Base-by-base conservation (phyloP, 139 green algal genomes). In the Picochlorum sp. region DNA sequence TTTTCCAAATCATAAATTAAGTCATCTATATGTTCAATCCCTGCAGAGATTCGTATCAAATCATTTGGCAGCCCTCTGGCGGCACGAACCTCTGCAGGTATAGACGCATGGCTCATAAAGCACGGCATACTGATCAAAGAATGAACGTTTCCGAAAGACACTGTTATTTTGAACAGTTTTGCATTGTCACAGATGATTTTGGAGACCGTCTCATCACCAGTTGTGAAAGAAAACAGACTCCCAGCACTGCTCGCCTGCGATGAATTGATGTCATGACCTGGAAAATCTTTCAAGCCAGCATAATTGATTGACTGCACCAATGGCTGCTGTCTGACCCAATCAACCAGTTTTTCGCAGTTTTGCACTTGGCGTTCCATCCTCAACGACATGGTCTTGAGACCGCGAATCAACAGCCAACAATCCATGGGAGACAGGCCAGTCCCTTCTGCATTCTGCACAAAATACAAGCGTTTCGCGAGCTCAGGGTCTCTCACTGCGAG, bases 21-120 rank as follows among this genome's bases (percentile, higher is more conserved):
- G 65, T 98, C 92, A 0, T 82, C 75, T 1, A 71, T 58, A 69
- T 95, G 79, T 65, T 97, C 92, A 54, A 98, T 95, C 34, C 93
- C 92, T 4, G 70, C 81, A 16, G 61, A 93, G 54, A 98, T 95
- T 49, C 94, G 78, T 3, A 99, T 84, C 15, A 99, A 80, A 69
- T 98, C 94, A 57, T 98, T 86, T 1, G 89, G 83, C 50, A 99
- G 82, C 8, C 94, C 94, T 6, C 94, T 73, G 3, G 77, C 86
- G 18, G 90, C 86, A 9, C 92, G 71, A 38, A 97, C 77, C 16
- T 92, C 85, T 0, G 90, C 85, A 0, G 94, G 92, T 49, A 96
- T 92, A 67, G 77, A 87, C 8, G 89, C 89, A 66, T 99, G 94
- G 55, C 77, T 91, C 94, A 99, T 98, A 85, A 95, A 98, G 85